Conservation (phyloP, 306 rosid genomes). For the Carpinus fangiana region DNA sequence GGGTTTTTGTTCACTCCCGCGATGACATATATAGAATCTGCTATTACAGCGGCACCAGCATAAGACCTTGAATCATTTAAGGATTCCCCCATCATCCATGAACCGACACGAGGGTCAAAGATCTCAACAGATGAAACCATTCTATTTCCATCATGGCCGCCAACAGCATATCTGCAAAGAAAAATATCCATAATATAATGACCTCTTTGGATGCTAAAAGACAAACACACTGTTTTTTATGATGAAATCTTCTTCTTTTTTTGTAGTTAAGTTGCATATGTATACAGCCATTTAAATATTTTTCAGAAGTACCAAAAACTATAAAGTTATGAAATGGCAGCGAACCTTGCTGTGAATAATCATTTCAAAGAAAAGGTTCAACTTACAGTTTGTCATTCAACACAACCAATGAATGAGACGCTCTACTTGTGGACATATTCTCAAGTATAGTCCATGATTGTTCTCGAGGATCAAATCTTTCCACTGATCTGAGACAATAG, state of each 20-base stretch:
- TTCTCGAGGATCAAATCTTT: conserved; percentile 47
- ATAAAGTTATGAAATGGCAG: background rate
- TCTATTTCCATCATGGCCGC: conserved; percentile 37
- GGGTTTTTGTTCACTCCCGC: conserved; percentile 35
- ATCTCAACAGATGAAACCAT: conserved; percentile 44
- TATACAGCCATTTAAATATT: background rate
- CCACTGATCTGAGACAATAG: conserved; percentile 38
- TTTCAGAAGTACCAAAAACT: too few relatives aligned
- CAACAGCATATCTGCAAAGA: conserved; percentile 45
- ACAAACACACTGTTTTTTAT: background rate
- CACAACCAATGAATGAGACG: conserved; percentile 36
- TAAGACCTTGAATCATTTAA: conserved; percentile 38
- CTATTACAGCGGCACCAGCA: conserved; percentile 30
- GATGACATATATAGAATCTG: conserved; percentile 39
- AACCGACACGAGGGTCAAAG: conserved; percentile 41
- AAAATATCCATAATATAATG: background rate
- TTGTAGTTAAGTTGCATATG: background rate
- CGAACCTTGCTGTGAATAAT: background rate
- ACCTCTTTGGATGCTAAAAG: background rate
- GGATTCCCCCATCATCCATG: conserved; percentile 40
- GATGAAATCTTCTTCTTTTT: background rate
- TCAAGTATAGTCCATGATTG: conserved; percentile 34
- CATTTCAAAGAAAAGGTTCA: background rate
- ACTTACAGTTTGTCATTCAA: conserved; percentile 46
- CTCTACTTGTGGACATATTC: conserved; percentile 42